phyloP scores from a whole-genome alignment of 2,329 filamentous ascomycete genomes.

The Sordariomycetes sp. region DNA sequence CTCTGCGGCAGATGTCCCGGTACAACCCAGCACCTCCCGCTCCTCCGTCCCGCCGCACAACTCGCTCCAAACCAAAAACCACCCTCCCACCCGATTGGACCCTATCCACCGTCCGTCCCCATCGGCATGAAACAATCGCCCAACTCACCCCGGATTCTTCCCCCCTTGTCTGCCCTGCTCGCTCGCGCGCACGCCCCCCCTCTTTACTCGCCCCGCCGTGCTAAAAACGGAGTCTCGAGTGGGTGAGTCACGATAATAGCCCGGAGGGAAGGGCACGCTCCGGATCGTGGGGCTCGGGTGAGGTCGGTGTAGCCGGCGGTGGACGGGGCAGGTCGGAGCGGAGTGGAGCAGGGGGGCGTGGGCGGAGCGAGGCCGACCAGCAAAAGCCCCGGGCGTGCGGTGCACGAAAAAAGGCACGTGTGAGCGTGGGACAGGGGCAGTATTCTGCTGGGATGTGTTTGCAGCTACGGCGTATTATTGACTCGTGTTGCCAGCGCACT shows the following conservation, averaged over 20 bases:
- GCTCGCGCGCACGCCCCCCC: background rate
- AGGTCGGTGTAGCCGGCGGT: slow-evolving; percentile 2
- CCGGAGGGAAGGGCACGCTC: background rate
- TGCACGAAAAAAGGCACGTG: background rate
- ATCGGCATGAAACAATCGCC: background rate
- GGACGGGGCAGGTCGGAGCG: slow-evolving; percentile 4
- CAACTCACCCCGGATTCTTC: background rate
- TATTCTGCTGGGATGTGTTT: background rate
- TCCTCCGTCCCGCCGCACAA: background rate
- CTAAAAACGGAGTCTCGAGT: background rate
- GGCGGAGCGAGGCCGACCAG: background rate
- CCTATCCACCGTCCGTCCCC: background rate
- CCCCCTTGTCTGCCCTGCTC: background rate
- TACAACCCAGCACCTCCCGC: background rate
- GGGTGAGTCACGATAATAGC: slow-evolving; percentile 1
- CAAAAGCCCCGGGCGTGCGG: background rate
- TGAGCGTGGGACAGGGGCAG: background rate
- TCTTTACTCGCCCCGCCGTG: background rate
- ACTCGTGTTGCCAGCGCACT: no score
- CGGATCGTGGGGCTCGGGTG: background rate
- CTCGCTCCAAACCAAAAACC: background rate
- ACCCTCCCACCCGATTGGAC: background rate
- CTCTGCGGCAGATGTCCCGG: background rate
- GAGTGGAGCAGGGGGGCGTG: background rate
- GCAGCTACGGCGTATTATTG: no score